phyloP scores from a whole-genome alignment of 257 asterid species.

The Perilla frutescens region DNA sequence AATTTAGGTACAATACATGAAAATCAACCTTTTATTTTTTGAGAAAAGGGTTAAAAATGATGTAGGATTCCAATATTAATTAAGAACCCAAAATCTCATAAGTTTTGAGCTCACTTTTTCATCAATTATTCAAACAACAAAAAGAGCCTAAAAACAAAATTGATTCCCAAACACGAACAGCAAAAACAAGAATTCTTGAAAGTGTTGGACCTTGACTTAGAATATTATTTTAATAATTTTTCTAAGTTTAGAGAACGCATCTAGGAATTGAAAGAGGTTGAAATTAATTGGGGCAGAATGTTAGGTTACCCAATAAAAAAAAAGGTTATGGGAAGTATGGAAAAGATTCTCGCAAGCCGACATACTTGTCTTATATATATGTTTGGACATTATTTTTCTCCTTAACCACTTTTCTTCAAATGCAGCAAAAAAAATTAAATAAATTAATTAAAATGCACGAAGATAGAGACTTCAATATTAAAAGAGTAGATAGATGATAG shows the following conservation, averaged over 20 bases:
- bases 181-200: constrained; percentile 31
- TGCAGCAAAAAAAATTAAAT: neutral
- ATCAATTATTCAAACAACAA: neutral
- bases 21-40: neutral
- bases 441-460: neutral
- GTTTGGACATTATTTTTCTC: constrained; percentile 38
- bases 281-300: constrained; percentile 42
- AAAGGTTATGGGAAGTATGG: constrained; percentile 21
- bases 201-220: constrained; percentile 35
- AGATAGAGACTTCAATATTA: constrained; percentile 27
- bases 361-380: constrained; percentile 40
- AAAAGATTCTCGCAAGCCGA: constrained; percentile 43
- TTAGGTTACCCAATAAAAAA: constrained; percentile 31
- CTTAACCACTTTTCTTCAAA: constrained; percentile 28
- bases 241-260: constrained; percentile 5
- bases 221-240: neutral
- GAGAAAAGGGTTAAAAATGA: neutral
- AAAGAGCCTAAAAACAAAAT: neutral
- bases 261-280: neutral
- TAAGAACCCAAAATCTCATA: neutral
- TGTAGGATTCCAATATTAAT: neutral
- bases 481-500: neutral
- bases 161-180: neutral
- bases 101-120: neutral
- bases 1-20: too few species aligned